phyloP scores from a whole-genome alignment of 2,329 filamentous ascomycete genomes.

The Scedosporium apiospermum region DNA sequence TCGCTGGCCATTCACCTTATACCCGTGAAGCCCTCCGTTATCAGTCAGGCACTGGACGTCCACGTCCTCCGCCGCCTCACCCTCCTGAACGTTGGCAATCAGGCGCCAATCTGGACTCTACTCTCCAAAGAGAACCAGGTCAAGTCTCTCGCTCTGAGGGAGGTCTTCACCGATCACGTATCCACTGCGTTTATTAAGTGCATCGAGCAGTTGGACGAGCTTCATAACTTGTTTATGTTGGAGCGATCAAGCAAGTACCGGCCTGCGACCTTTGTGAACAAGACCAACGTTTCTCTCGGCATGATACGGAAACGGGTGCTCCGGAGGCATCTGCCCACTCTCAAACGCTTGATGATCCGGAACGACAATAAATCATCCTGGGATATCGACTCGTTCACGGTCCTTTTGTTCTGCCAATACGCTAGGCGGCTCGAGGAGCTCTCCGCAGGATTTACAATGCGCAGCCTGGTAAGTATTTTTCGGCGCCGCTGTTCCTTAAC shows the following conservation, averaged over 20 bases:
- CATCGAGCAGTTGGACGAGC: conserved; percentile 38
- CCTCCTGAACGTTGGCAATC: conserved; percentile 53
- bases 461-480: conserved; percentile 38
- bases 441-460: conserved; percentile 43
- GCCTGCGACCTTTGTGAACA: conserved; percentile 42
- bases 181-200: conserved; percentile 43
- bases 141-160: conserved; percentile 40
- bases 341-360: conserved; percentile 51
- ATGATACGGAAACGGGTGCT: conserved; percentile 49
- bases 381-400: conserved; percentile 47
- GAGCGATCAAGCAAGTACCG: conserved; percentile 42
- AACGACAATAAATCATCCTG: conserved; percentile 42
- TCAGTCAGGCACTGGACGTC: conserved; percentile 48
- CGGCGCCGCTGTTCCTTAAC: conserved; percentile 2
- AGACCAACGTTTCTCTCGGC: conserved; percentile 40
- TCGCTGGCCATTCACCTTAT: conserved; percentile 48
- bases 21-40: conserved; percentile 47
- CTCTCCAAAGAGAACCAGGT: conserved; percentile 44
- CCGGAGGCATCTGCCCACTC: conserved; percentile 43
- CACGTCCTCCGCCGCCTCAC: conserved; percentile 46
- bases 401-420: conserved; percentile 41
- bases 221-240: conserved; percentile 51
- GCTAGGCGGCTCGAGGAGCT: conserved; percentile 45
- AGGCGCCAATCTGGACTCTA: conserved; percentile 49
- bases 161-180: conserved; percentile 56